Base-by-base conservation (phyloP, 2,329 filamentous ascomycete species). In the Fusarium papillatum region DNA sequence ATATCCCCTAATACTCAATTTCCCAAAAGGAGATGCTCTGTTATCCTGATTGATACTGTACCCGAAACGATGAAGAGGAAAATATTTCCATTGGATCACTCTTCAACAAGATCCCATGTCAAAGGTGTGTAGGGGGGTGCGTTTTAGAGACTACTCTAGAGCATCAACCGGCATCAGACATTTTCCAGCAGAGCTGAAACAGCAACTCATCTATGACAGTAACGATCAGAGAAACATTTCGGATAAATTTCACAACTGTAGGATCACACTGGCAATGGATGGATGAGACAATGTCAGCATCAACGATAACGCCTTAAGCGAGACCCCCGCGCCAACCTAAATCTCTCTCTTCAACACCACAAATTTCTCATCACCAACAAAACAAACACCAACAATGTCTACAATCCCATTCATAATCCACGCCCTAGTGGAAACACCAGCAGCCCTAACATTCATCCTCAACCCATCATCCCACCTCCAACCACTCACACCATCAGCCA, bases 381-480 rank as follows among this genome's bases (percentile, higher is more conserved):
- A 17, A 34, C 13, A 50, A 8, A 8, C 14, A 13, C 9, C 34
- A 29, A 62, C 16, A 13, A 76, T 76, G 74, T 38, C 67, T 1
- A 43, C 75, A 10, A 59, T 81, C 16, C 82, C 86, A 17, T 87
- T 87, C 62, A 74, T 83, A 36, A 55, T 82, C 10, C 86, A 88
- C 71, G 79, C 79, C 48, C 66, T 82, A 22, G 72, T 87, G 62
- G 86, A 87, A 72, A 85, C 84, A 16, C 80, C 82, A 5, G 88
- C 88, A 6, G 86, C 86, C 17, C 72, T 85, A 8, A 84, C 85
- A n/a, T 90, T 90, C 80, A 83, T 88, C 66, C 76, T 86, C 46
- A 70, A 68, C 1, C 87, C 88, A 2, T 77, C 82, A 24, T 78
- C 79, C 10, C 88, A 90, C 70, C 82, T 90, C 13, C 81, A 84